phyloP scores from a whole-genome alignment of 306 rosid genomes.

The Styphnolobium japonicum region DNA sequence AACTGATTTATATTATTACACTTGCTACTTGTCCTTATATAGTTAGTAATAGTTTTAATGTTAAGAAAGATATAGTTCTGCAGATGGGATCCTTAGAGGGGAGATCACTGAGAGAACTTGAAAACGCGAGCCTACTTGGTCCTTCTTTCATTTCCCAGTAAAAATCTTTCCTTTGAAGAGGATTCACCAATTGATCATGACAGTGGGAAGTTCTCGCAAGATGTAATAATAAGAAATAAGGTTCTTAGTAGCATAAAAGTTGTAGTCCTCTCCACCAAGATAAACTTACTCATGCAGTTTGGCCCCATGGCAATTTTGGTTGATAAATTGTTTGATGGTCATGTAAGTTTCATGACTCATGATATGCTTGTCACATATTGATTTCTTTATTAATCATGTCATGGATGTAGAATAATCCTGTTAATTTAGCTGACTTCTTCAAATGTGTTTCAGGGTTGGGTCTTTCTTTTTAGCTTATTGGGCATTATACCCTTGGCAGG shows the following conservation, averaged over 20 bases:
- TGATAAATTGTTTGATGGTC: slow-evolving; percentile 38
- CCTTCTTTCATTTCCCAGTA: slow-evolving; percentile 10
- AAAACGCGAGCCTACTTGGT: not conserved
- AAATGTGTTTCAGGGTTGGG: slow-evolving; percentile 58
- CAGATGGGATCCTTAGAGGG: slow-evolving; percentile 21
- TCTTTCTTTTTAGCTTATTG: slow-evolving; percentile 60
- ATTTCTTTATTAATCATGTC: not conserved
- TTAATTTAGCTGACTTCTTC: not conserved
- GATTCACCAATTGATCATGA: slow-evolving; percentile 17
- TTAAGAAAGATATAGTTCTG: not conserved
- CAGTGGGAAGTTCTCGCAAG: not conserved
- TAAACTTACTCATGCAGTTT: slow-evolving; percentile 68
- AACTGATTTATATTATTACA: not conserved
- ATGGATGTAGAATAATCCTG: not conserved
- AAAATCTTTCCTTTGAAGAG: not conserved
- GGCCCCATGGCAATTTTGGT: slow-evolving; percentile 69
- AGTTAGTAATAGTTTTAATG: not conserved
- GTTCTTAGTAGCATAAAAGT: slow-evolving; percentile 49
- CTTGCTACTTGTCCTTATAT: not conserved
- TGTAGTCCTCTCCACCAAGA: slow-evolving; percentile 62
- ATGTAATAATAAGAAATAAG: slow-evolving; percentile 21
- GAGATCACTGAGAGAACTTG: slow-evolving; percentile 14
- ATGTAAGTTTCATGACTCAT: slow-evolving; percentile 43
- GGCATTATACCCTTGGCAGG: slow-evolving; percentile 75
- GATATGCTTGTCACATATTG: not conserved